These are phyloP conservation scores for Scedosporium dehoogii DNA, from an alignment of 2,329 filamentous ascomycete species.

Conservation along the genomic window DNA sequence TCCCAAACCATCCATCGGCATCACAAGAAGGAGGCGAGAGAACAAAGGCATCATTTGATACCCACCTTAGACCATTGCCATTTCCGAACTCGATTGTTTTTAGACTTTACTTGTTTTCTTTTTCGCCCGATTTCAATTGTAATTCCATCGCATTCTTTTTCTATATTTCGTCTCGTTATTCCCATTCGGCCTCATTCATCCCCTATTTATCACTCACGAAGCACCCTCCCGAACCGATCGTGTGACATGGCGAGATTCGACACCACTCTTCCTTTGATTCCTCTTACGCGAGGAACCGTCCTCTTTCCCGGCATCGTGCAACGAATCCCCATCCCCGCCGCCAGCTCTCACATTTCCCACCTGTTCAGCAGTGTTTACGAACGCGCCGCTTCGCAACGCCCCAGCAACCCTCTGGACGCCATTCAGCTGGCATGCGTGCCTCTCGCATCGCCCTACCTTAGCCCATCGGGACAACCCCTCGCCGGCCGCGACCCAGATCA, in stretches of 20 bases:
- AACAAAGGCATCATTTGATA: neutral
- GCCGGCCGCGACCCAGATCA: slow-evolving; percentile 54
- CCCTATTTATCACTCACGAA: slow-evolving; percentile 16
- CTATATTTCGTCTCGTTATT: neutral
- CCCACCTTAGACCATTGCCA: neutral
- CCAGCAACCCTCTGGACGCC: slow-evolving; percentile 50
- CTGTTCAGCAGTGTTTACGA: slow-evolving; percentile 80
- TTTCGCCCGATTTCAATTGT: neutral
- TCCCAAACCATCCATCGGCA: neutral
- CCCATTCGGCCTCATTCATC: neutral
- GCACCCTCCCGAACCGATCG: neutral
- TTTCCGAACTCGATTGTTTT: neutral
- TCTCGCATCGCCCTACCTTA: slow-evolving; percentile 64
- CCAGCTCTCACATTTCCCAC: slow-evolving; percentile 79
- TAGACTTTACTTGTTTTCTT: neutral
- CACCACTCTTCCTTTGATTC: slow-evolving; percentile 62
- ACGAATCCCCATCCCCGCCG: slow-evolving; percentile 68
- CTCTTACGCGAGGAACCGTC: slow-evolving; percentile 69
- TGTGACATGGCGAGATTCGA: slow-evolving; percentile 12
- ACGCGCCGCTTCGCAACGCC: slow-evolving; percentile 58
- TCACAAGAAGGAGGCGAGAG: neutral
- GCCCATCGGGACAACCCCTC: slow-evolving; percentile 64
- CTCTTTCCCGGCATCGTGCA: slow-evolving; percentile 79
- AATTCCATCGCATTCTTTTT: neutral
- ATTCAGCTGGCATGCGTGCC: slow-evolving; percentile 85